These are phyloP conservation scores for Meyerozyma smithsonii DNA, from an alignment of 1,139 yeast genomes.

Conservation along the genomic window DNA sequence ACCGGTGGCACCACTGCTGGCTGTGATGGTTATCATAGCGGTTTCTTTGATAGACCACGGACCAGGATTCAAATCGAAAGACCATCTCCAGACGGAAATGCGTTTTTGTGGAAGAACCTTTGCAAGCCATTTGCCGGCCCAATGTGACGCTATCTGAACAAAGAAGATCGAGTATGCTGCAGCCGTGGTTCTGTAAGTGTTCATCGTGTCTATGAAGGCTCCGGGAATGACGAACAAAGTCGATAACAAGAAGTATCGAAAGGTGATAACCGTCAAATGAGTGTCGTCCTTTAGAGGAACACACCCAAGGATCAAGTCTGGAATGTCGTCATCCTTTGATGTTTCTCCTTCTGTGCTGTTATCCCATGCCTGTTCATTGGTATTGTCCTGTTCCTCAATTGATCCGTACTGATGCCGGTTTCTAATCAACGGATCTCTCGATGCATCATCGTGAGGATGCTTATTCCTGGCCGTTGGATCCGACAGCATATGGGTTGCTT, in stretches of 20 bases:
- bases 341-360: background rate
- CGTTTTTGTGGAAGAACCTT: conserved; percentile 23
- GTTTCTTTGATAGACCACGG: conserved; percentile 47
- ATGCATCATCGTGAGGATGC: background rate
- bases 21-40: conserved; percentile 40
- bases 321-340: conserved; percentile 6
- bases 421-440: background rate
- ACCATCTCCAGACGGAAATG: conserved; percentile 16
- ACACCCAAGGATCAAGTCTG: conserved; percentile 14
- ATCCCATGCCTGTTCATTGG: background rate
- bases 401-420: background rate
- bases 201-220: conserved; percentile 45
- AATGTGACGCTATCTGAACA: conserved; percentile 41
- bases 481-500: background rate
- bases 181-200: conserved; percentile 42
- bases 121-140: conserved; percentile 40
- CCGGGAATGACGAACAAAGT: conserved; percentile 41
- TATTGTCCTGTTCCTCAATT: background rate
- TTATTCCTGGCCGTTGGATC: no score
- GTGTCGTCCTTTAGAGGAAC: conserved; percentile 33
- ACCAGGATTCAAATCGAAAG: conserved; percentile 36
- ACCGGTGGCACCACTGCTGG: conserved; percentile 45
- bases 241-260: conserved; percentile 35
- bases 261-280: conserved; percentile 32
- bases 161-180: conserved; percentile 44